Conservation (phyloP, 257 asterid genomes). For the Solanum bulbocastanum region DNA sequence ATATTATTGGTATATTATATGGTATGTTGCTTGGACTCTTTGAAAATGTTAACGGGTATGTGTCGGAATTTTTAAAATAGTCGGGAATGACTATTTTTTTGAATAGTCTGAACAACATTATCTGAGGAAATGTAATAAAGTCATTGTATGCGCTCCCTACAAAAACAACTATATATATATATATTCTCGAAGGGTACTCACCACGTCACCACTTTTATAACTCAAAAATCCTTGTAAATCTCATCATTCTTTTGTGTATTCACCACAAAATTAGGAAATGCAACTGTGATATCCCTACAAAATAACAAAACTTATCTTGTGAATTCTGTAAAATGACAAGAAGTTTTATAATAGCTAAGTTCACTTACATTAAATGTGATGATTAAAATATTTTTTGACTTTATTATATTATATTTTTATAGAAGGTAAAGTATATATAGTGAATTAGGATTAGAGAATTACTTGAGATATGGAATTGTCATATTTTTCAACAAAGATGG, state of each 20-base stretch:
- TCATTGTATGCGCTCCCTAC: neutral
- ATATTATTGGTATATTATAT: neutral
- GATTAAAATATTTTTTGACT: neutral
- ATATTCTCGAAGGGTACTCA: neutral
- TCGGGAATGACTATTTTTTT: no score
- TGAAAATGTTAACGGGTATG: no score
- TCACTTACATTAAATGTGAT: neutral
- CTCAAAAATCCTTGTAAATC: neutral
- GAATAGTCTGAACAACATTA: no score
- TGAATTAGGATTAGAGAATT: slow-evolving; percentile 4
- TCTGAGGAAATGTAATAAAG: neutral
- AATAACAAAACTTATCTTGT: neutral
- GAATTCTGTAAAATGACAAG: no score
- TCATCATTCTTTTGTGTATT: slow-evolving; percentile 12
- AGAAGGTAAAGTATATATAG: neutral
- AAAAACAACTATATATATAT: no score
- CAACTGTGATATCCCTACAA: slow-evolving; percentile 20
- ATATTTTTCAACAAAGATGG: slow-evolving; percentile 45
- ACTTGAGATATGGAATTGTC: slow-evolving; percentile 48
- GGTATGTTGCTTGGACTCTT: no score
- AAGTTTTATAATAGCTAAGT: neutral
- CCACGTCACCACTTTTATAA: neutral
- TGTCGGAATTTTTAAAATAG: no score
- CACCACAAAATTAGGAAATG: slow-evolving; percentile 24
- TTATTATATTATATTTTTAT: neutral